Evolutionary conservation across 1,284 basidiomycete species (phyloP).

Genomic region (Porogramme epimiltina): DNA sequence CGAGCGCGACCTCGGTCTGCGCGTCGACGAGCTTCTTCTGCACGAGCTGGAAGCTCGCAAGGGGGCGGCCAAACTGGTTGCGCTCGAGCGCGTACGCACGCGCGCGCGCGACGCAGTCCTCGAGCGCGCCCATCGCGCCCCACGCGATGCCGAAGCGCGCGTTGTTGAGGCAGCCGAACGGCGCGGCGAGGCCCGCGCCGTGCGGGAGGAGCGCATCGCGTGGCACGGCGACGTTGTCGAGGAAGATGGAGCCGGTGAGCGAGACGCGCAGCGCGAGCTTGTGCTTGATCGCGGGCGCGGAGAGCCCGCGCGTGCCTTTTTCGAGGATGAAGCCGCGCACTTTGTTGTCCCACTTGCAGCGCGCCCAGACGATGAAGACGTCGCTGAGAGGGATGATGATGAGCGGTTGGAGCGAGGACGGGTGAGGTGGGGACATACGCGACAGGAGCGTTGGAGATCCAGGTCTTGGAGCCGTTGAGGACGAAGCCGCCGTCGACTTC

Average conservation of each 20-base stretch:
- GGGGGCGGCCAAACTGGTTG: slow-evolving; percentile 86
- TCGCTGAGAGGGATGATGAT: slow-evolving; percentile 3
- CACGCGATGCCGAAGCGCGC: slow-evolving; percentile 91
- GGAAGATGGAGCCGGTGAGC: slow-evolving; percentile 91
- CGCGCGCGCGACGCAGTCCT: slow-evolving; percentile 84
- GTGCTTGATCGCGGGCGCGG: slow-evolving; percentile 89
- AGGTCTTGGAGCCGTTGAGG: slow-evolving; percentile 92
- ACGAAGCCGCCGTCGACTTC: slow-evolving; percentile 85
- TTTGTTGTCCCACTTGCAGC: slow-evolving; percentile 92
- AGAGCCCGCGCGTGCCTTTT: slow-evolving; percentile 86
- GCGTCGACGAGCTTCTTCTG: slow-evolving; percentile 98
- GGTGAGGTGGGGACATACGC: slow-evolving; percentile 56
- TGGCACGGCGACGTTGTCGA: slow-evolving; percentile 80
- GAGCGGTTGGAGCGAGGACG: not conserved
- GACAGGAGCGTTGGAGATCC: slow-evolving; percentile 92
- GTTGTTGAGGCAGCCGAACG: slow-evolving; percentile 91
- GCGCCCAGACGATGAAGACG: slow-evolving; percentile 86
- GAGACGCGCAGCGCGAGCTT: slow-evolving; percentile 91
- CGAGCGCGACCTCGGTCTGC: slow-evolving; percentile 81
- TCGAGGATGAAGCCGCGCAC: slow-evolving; percentile 93
- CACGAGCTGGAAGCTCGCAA: slow-evolving; percentile 94
- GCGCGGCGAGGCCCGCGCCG: slow-evolving; percentile 75
- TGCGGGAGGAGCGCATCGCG: slow-evolving; percentile 78
- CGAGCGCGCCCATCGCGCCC: slow-evolving; percentile 94
- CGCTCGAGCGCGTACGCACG: slow-evolving; percentile 88